Percentiles rank a stretch among this genome's conserved stretches.
These are phyloP conservation scores for Wickerhamomyces queroliae DNA, from an alignment of 805 yeast species.

Conservation along the genomic window DNA sequence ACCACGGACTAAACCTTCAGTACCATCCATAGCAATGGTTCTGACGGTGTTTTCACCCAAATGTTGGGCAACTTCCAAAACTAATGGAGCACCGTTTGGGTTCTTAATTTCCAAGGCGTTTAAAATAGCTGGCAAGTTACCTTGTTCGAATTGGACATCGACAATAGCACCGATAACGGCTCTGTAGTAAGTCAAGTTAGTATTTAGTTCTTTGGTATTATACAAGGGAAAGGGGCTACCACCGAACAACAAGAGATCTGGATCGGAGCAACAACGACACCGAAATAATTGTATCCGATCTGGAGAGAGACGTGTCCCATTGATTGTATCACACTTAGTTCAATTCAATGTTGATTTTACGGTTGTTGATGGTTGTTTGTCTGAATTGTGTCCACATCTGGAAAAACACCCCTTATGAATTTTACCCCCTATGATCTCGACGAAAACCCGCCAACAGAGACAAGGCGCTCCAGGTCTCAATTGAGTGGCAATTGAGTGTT, in stretches of 20 bases:
- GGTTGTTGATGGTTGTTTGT: neutral
- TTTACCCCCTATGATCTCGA: too few species aligned
- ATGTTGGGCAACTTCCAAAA: conserved; percentile 98
- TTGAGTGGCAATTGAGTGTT: too few species aligned
- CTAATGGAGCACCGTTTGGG: conserved; percentile 70
- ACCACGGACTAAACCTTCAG: conserved; percentile 99
- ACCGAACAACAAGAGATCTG: too few species aligned
- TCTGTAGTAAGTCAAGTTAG: conserved; percentile 35
- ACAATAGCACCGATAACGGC: conserved; percentile 99
- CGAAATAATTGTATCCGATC: too few species aligned
- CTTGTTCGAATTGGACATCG: conserved; percentile 98
- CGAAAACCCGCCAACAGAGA: conserved; percentile 1
- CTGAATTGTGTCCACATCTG: too few species aligned
- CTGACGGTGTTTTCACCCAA: conserved; percentile 99
- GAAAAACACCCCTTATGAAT: too few species aligned
- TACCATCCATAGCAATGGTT: conserved; percentile 99
- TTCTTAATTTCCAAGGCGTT: conserved; percentile 91
- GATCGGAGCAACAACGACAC: too few species aligned
- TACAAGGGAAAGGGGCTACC: too few species aligned
- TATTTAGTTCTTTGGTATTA: conserved; percentile 1
- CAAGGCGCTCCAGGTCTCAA: too few species aligned
- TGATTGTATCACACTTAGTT: too few species aligned
- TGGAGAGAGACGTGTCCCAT: too few species aligned
- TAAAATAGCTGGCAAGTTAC: conserved; percentile 93
- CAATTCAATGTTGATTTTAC: too few species aligned